A percentile compares a stretch with the other conserved stretches of the same genome.
Conservation (phyloP, 2,329 filamentous ascomycete species). For the Tricladium varicosporioides region DNA sequence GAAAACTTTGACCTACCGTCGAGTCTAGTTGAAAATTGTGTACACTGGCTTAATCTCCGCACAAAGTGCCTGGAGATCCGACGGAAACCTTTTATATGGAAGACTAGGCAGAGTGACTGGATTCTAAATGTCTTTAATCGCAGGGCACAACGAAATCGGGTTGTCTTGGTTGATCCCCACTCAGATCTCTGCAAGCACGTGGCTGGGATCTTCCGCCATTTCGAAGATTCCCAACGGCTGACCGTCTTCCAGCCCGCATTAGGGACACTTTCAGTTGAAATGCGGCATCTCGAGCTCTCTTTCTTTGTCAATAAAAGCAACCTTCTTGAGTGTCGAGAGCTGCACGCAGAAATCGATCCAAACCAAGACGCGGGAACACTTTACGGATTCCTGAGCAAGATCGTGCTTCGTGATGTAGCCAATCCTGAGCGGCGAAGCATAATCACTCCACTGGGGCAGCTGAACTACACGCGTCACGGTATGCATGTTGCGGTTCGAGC, state of each 20-base stretch:
- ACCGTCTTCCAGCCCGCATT: constrained; percentile 44
- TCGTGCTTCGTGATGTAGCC: constrained; percentile 49
- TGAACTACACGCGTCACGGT: constrained; percentile 27
- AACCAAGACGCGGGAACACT: constrained; percentile 52
- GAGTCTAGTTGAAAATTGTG: constrained; percentile 48
- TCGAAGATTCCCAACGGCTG: constrained; percentile 45
- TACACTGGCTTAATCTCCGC: constrained; percentile 57
- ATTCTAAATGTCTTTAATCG: constrained; percentile 34
- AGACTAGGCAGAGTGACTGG: constrained; percentile 38
- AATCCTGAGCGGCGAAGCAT: constrained; percentile 47
- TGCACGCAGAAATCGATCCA: constrained; percentile 50
- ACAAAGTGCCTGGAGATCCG: constrained; percentile 50
- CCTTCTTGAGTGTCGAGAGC: constrained; percentile 46
- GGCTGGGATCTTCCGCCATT: constrained; percentile 45
- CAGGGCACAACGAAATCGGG: constrained; percentile 28
- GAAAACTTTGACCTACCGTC: constrained; percentile 47
- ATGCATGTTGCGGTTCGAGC: constrained; percentile 30
- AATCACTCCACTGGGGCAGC: constrained; percentile 50
- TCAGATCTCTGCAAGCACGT: constrained; percentile 41
- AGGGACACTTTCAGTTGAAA: constrained; percentile 41
- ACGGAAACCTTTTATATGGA: constrained; percentile 41
- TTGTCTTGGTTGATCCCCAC: constrained; percentile 47
- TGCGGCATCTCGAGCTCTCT: constrained; percentile 50
- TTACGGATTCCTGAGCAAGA: constrained; percentile 57
- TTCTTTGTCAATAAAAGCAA: constrained; percentile 48